Conservation (phyloP, 176 grass and related monocot species). For the Zizania latifolia region DNA sequence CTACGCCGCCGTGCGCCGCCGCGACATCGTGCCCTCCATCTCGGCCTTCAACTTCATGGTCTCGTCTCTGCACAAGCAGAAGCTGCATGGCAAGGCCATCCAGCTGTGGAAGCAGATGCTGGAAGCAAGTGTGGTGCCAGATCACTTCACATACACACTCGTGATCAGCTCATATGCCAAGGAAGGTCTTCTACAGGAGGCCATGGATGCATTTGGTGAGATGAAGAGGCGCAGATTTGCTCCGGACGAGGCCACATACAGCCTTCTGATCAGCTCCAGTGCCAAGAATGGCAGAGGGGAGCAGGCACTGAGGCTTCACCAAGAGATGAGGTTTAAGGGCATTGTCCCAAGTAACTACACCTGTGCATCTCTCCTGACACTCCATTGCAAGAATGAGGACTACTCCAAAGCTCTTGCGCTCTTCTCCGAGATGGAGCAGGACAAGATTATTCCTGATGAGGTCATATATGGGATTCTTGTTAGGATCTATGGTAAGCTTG, state of each 20-base stretch:
- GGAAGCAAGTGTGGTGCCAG: conserved; percentile 45
- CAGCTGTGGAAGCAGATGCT: conserved; percentile 68
- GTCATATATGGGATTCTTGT: conserved; percentile 91
- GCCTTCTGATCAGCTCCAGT: conserved; percentile 58
- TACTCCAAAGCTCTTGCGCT: conserved; percentile 79
- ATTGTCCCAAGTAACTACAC: conserved; percentile 87
- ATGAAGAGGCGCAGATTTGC: conserved; percentile 46
- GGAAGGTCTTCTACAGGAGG: conserved; percentile 50
- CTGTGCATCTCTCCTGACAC: conserved; percentile 65
- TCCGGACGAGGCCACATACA: conserved; percentile 59
- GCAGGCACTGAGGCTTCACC: conserved; percentile 56
- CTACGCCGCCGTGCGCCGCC: conserved; percentile 52
- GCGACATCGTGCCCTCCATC: conserved; percentile 48
- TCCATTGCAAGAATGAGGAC: conserved; percentile 69
- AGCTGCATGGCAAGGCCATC: conserved; percentile 62
- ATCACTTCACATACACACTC: conserved; percentile 67
- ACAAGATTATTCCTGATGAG: conserved; percentile 66
- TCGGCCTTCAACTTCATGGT: conserved; percentile 90
- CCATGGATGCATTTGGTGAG: conserved; percentile 50
- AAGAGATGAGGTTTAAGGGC: conserved; percentile 53
- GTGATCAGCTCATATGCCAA: conserved; percentile 60
- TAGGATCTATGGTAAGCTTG: conserved; percentile 82
- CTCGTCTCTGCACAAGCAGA: conserved; percentile 93
- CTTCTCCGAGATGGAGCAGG: conserved; percentile 66
- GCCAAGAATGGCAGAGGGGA: conserved; percentile 58